These are phyloP conservation scores for Postia placenta DNA, from an alignment of 768 basidiomycete genomes.

Conservation along the genomic window DNA sequence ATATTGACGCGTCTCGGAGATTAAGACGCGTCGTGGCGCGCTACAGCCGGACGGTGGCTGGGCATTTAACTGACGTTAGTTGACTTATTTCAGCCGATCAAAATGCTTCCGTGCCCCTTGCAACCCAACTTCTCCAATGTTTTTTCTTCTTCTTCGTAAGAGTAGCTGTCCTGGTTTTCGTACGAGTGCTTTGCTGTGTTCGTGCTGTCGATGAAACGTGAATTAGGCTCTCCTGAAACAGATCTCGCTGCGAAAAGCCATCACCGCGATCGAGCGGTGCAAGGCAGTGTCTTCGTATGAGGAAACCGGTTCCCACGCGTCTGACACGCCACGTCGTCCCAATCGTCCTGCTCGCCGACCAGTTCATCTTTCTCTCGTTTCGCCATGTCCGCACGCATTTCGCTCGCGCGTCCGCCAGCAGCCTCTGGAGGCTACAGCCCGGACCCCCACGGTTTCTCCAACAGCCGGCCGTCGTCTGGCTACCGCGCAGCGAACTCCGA, in stretches of 20 bases:
- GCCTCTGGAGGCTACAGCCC: constrained; percentile 41
- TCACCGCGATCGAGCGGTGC: not conserved
- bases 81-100: no score
- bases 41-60: constrained; percentile 2
- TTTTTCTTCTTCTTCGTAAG: no score
- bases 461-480: constrained; percentile 60
- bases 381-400: constrained; percentile 77
- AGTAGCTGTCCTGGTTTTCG: no score
- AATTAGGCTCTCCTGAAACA: not conserved
- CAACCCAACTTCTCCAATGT: not conserved
- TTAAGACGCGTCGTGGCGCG: not conserved
- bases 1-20: no score
- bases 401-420: constrained; percentile 63
- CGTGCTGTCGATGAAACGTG: no score
- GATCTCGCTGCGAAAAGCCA: not conserved
- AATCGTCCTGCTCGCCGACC: constrained; percentile 4
- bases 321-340: constrained; percentile 23
- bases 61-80: not conserved
- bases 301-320: constrained; percentile 22
- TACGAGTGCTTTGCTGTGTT: no score
- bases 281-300: not conserved
- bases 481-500: constrained; percentile 79
- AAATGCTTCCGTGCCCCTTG: not conserved
- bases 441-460: constrained; percentile 79
- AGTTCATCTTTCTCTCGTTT: constrained; percentile 13